phyloP scores from a whole-genome alignment of 306 rosid genomes.

The Cucurbita ficifolia region DNA sequence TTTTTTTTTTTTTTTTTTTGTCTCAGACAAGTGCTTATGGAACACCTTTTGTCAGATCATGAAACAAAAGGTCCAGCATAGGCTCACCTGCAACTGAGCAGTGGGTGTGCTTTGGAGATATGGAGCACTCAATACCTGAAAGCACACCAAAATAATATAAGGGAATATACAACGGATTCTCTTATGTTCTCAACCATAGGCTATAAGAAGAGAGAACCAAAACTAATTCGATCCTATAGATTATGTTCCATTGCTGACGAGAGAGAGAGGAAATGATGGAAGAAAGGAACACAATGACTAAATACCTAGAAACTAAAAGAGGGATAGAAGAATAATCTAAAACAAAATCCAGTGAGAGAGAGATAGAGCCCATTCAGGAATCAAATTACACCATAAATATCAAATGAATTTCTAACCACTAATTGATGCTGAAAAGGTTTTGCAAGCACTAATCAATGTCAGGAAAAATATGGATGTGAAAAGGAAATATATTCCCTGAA shows the following conservation, averaged over 20 bases:
- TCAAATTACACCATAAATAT: background rate
- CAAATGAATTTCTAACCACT: background rate
- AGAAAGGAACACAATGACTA: background rate
- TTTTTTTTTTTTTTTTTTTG: background rate
- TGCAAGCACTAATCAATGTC: background rate
- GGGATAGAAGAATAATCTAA: background rate
- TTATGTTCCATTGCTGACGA: background rate
- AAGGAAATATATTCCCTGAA: background rate
- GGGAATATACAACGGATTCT: background rate
- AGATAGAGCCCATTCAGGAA: background rate
- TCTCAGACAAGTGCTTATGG: background rate
- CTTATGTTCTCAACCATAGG: background rate
- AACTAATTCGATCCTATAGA: background rate
- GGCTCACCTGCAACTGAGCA: conserved; percentile 46
- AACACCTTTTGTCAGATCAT: background rate
- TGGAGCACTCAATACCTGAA: conserved; percentile 90
- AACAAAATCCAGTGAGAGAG: background rate
- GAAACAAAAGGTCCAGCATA: background rate
- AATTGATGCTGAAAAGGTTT: background rate
- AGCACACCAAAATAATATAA: background rate
- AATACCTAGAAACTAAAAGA: background rate
- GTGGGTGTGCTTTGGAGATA: conserved; percentile 52
- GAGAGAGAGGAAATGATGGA: background rate
- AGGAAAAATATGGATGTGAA: background rate
- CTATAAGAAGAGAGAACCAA: background rate